A percentile compares a stretch with the other conserved stretches of the same genome.
Conservation (phyloP, 306 rosid genomes). For the Begonia loranthoides region DNA sequence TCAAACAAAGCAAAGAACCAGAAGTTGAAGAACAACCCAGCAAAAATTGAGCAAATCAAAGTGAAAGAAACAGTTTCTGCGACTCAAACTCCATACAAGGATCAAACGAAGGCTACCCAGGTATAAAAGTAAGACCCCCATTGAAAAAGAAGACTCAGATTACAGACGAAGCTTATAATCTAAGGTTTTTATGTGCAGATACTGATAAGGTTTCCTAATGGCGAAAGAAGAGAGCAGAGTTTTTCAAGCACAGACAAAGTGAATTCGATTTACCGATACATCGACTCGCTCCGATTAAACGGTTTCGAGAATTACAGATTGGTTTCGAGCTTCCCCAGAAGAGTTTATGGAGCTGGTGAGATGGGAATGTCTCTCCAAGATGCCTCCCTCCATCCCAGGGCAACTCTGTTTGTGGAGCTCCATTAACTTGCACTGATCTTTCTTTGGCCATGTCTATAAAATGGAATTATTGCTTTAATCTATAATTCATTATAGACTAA, state of each 20-base stretch:
- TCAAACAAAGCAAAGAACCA: conserved; percentile 19
- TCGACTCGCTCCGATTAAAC: conserved; percentile 44
- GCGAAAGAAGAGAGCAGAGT: conserved; percentile 64
- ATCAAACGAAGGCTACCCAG: conserved; percentile 35
- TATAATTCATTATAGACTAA: too few relatives aligned
- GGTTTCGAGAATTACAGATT: conserved; percentile 46
- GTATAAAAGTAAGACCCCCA: conserved; percentile 12
- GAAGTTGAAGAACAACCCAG: conserved; percentile 21
- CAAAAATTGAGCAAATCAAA: conserved; percentile 13
- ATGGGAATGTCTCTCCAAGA: conserved; percentile 69
- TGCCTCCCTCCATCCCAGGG: conserved; percentile 56
- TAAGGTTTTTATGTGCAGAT: conserved; percentile 22
- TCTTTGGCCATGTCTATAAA: too few relatives aligned
- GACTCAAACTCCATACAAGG: conserved; percentile 22
- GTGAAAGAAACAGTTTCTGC: conserved; percentile 17
- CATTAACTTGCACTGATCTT: conserved; percentile 1
- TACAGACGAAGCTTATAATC: background rate
- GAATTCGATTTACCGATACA: conserved; percentile 49
- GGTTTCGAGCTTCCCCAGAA: conserved; percentile 71
- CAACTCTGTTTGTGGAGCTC: conserved; percentile 59
- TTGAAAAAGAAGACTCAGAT: background rate
- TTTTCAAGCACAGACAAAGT: conserved; percentile 52
- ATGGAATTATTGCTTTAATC: too few relatives aligned
- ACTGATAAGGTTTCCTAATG: conserved; percentile 71
- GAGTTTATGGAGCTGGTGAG: conserved; percentile 47